Percentiles rank a stretch among this genome's conserved stretches.
Evolutionary conservation across 176 grass and related monocot genomes (phyloP).

Genomic region (Aegilops umbellulata): DNA sequence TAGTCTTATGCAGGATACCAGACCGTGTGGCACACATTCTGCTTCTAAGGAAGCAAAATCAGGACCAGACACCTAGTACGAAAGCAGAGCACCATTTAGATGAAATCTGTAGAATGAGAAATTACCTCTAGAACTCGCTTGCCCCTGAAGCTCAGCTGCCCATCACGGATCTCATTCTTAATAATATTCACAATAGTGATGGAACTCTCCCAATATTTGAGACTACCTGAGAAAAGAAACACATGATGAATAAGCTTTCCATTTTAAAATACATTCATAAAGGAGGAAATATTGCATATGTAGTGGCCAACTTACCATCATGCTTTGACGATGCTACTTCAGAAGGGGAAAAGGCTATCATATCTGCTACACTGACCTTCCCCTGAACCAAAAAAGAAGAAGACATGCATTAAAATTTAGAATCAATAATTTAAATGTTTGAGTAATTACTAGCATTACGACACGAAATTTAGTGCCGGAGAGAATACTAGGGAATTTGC

Average conservation of each 20-base stretch:
- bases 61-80: neutral
- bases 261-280: neutral
- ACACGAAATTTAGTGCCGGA: neutral
- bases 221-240: slow-evolving; percentile 44
- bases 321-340: slow-evolving; percentile 59
- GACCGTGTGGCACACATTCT: neutral
- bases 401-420: neutral
- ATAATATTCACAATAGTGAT: slow-evolving; percentile 70
- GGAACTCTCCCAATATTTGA: slow-evolving; percentile 86
- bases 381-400: slow-evolving; percentile 52
- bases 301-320: slow-evolving; percentile 69
- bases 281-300: slow-evolving; percentile 13
- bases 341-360: slow-evolving; percentile 73
- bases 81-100: slow-evolving; percentile 10
- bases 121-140: slow-evolving; percentile 87
- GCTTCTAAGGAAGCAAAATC: slow-evolving; percentile 19
- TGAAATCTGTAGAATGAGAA: slow-evolving; percentile 10
- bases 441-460: neutral
- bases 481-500: neutral
- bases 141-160: slow-evolving; percentile 88
- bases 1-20: slow-evolving; percentile 16
- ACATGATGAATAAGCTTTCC: neutral
- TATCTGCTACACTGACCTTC: slow-evolving; percentile 76
- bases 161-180: slow-evolving; percentile 90
- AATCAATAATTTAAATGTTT: neutral